These are phyloP conservation scores for Durusdinium trenchii DNA, from an alignment of 73 alveolate species.

Conservation along the genomic window DNA sequence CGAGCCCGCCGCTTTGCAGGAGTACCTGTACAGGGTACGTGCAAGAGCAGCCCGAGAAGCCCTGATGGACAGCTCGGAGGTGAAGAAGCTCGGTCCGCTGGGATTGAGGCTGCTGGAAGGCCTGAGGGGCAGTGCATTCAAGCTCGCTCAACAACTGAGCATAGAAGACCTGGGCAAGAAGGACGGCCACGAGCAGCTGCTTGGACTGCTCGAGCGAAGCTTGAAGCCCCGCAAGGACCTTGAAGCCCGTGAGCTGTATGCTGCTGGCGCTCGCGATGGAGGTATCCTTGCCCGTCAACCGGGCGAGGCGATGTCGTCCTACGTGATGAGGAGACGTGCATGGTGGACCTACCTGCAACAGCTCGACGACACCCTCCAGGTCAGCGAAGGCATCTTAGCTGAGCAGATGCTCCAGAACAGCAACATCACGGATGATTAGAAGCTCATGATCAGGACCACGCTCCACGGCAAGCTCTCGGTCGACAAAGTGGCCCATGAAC, in stretches of 20 bases:
- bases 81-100: too few species aligned
- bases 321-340: background rate
- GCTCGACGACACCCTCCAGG: background rate
- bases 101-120: too few species aligned
- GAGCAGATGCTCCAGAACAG: too few species aligned
- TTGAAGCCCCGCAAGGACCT: too few species aligned
- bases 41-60: background rate
- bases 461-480: background rate
- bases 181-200: too few species aligned
- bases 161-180: too few species aligned
- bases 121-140: too few species aligned
- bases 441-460: conserved; percentile 5
- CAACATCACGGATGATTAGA: background rate
- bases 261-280: background rate
- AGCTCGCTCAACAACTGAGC: too few species aligned
- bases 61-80: background rate
- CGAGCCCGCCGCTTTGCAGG: background rate
- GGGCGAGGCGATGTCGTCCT: background rate
- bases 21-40: background rate
- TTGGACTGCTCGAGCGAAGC: too few species aligned
- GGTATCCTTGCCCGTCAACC: conserved; percentile 1
- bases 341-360: background rate
- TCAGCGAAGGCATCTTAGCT: background rate
- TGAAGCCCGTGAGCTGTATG: background rate
- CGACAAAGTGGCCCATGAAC: background rate